Evolutionary conservation across 371 early-diverging fungal genomes (phyloP), one percentile per base, ranked within the genome.

Genomic region (Mucor velutinosus): DNA sequence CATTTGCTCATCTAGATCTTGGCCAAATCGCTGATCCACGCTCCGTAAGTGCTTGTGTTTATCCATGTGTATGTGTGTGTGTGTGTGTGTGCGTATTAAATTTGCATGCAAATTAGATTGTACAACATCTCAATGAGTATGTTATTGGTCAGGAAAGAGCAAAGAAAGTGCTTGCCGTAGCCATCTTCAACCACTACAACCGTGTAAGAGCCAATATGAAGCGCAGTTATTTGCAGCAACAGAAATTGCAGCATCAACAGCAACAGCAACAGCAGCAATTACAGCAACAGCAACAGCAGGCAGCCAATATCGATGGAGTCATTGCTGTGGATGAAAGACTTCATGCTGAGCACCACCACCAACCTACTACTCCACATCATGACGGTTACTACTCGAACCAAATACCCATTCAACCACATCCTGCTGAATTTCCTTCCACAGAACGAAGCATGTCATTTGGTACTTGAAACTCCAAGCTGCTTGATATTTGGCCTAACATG

Each of bases 81-180:
- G 27, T 33, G 21, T 23, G 32, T 43, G n/a, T 61, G 8, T 56
- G 32, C 14, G 32, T 56, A 56, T 56, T 32, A 19, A 32, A n/a
- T 32, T 30, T 23, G 6, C 57, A 32, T 23, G 25, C 32, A 32
- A 32, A 33, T 45, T 72, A 95, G 95, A 94, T 95, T 74, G 88
- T 91, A 56, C 85, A 89, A 61, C 87, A 92, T 66, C 70, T 96
- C 72, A 90, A 96, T 76, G 90, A 93, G 60, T 92, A 93, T 75
- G 91, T 95, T 27, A 92, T 96, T 69, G 96, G 96, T 5, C 96
- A 96, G 76, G 91, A 93, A 25, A 74, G 89, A 33, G 92, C 94
- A 14, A 96, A 96, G 71, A 88, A 89, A 76, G 88, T 88, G 10
- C 78, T 96, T 37, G 85, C 96, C 0, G 94, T 94, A 4, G 95